phyloP scores from a whole-genome alignment of 441 rosid species.

The Isatis lusitanica region DNA sequence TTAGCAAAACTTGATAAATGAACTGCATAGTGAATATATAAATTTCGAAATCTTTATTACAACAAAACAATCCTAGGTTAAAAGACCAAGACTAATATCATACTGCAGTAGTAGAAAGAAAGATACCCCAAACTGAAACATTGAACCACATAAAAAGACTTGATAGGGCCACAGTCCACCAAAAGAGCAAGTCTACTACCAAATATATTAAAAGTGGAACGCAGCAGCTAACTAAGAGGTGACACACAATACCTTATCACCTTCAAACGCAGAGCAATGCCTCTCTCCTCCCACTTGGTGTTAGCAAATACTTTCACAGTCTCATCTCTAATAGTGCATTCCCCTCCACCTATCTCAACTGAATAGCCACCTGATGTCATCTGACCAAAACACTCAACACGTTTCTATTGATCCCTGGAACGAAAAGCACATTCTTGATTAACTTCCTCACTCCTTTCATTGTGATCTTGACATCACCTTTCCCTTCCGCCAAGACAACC shows the following conservation, averaged over 20 bases:
- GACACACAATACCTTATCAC: not conserved
- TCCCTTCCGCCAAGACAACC: constrained; percentile 2
- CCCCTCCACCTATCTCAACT: not conserved
- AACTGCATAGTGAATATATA: not conserved
- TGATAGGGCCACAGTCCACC: not conserved
- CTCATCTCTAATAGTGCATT: constrained; percentile 8
- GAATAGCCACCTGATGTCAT: not conserved
- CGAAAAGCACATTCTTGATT: constrained; percentile 10
- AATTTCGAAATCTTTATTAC: not conserved
- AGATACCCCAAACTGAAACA: not conserved
- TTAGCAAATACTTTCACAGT: not conserved
- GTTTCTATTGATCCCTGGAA: constrained; percentile 10
- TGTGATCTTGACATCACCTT: constrained; percentile 12
- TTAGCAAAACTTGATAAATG: not conserved
- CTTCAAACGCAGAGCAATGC: constrained; percentile 18
- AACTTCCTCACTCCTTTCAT: constrained; percentile 3
- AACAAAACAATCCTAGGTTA: not conserved
- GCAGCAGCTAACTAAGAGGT: not conserved
- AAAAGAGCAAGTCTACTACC: not conserved
- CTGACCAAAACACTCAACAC: constrained; percentile 20
- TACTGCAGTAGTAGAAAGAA: constrained; percentile 1
- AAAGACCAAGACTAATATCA: not conserved
- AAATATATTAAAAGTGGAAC: not conserved
- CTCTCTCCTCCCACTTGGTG: constrained; percentile 15
- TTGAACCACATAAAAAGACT: not conserved